A percentile compares a stretch with the other conserved stretches of the same genome.
Conservation (phyloP, 208 protist genomes). For the Crithidia brevicula region DNA sequence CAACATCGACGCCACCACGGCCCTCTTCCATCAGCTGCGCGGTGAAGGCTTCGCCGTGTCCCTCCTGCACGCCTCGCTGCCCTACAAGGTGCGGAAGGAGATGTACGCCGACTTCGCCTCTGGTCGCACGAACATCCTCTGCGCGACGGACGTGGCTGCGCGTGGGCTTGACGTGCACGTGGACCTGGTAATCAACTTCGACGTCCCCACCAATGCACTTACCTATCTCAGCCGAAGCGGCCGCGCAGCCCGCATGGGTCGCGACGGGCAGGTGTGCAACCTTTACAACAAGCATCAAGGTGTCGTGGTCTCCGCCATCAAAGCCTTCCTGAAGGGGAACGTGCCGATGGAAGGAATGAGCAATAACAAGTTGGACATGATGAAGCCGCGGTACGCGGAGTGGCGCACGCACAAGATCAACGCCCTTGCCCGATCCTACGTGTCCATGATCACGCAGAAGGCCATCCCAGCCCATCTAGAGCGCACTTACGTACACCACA, state of each 20-base stretch:
- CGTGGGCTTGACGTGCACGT: conserved; percentile 85
- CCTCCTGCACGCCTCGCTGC: conserved; percentile 75
- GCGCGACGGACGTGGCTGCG: conserved; percentile 90
- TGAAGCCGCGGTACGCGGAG: conserved; percentile 73
- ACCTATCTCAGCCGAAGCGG: conserved; percentile 76
- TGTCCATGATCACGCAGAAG: conserved; percentile 82
- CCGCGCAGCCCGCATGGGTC: conserved; percentile 79
- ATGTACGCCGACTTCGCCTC: conserved; percentile 75
- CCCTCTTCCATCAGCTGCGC: conserved; percentile 77
- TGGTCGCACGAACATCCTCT: conserved; percentile 88
- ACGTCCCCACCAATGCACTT: conserved; percentile 82
- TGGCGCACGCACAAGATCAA: conserved; percentile 84
- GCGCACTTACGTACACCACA: conserved; percentile 80
- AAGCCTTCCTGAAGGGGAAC: conserved; percentile 54
- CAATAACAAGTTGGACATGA: conserved; percentile 71
- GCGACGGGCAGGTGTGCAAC: conserved; percentile 68
- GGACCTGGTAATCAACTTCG: conserved; percentile 89
- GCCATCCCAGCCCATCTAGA: conserved; percentile 84
- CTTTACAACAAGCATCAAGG: conserved; percentile 81
- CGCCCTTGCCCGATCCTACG: conserved; percentile 74
- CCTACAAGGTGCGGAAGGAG: conserved; percentile 54
- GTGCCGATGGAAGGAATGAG: conserved; percentile 71
- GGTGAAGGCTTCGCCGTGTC: conserved; percentile 61
- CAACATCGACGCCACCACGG: conserved; percentile 76
- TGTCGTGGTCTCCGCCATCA: conserved; percentile 72